phyloP scores from a whole-genome alignment of 345 rosid genomes.

The Pistacia integerrima region DNA sequence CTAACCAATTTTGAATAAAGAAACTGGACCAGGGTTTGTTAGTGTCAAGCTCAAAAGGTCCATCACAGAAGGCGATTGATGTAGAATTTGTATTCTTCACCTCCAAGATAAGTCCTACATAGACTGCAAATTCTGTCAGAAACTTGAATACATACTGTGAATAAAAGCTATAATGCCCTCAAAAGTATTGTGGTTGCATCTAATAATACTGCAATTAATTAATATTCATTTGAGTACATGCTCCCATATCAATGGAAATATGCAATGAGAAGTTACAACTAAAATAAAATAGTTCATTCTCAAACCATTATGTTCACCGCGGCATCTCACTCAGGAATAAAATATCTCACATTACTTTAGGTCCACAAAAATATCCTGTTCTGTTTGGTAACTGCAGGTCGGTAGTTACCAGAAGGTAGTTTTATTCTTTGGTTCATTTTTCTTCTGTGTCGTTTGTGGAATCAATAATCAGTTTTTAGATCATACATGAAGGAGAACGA shows the following conservation, averaged over 20 bases:
- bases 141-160: constrained; percentile 16
- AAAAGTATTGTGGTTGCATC: neutral
- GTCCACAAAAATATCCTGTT: neutral
- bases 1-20: neutral
- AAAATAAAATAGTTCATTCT: neutral
- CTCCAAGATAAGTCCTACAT: constrained; percentile 18
- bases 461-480: neutral
- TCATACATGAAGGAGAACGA: neutral
- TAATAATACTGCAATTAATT: neutral
- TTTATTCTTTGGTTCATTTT: neutral
- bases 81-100: neutral
- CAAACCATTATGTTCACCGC: neutral
- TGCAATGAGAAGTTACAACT: neutral
- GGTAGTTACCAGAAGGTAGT: neutral
- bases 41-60: constrained; percentile 24
- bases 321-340: constrained; percentile 6
- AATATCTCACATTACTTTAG: neutral
- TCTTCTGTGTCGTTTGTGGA: neutral
- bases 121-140: constrained; percentile 15
- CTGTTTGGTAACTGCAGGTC: neutral
- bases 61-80: constrained; percentile 7
- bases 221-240: neutral
- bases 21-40: constrained; percentile 7
- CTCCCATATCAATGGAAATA: neutral
- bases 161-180: constrained; percentile 2